Percentiles rank a stretch among this genome's conserved stretches.
Evolutionary conservation across 495 filamentous ascomycete genomes (phyloP).

Genomic region (Penicillium paxilli): DNA sequence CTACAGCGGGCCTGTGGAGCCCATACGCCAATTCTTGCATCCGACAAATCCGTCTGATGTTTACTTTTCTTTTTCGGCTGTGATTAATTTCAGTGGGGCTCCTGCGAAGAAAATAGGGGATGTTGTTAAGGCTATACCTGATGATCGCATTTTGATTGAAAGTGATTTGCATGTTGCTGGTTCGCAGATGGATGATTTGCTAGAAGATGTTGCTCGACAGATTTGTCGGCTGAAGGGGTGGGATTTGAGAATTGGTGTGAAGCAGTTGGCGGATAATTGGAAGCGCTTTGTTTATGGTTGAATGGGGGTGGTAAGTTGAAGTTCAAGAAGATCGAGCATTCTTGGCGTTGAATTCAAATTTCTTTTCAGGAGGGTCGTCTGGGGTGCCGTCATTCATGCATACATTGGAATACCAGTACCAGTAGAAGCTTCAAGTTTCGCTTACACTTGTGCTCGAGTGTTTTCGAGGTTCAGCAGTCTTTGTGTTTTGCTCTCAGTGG

Average conservation of each 20-base stretch:
- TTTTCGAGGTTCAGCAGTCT: no score
- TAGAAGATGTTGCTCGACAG: slow-evolving; percentile 71
- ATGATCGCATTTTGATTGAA: slow-evolving; percentile 79
- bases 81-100: slow-evolving; percentile 72
- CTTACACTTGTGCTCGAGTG: no score
- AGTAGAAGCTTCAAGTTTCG: no score
- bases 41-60: slow-evolving; percentile 72
- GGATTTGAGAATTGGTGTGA: slow-evolving; percentile 69
- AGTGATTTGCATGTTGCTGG: slow-evolving; percentile 91
- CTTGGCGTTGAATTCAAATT: not conserved
- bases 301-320: not conserved
- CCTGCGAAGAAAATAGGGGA: slow-evolving; percentile 54
- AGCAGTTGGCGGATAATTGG: slow-evolving; percentile 75
- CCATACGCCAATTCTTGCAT: slow-evolving; percentile 74
- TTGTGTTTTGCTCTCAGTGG: no score
- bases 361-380: no score
- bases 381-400: no score
- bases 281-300: slow-evolving; percentile 72
- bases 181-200: slow-evolving; percentile 70
- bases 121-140: slow-evolving; percentile 73
- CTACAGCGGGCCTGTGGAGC: slow-evolving; percentile 78
- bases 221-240: slow-evolving; percentile 80
- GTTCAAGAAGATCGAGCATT: not conserved
- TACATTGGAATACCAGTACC: no score
- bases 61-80: slow-evolving; percentile 85